A percentile compares a stretch with the other conserved stretches of the same genome.
Evolutionary conservation across 441 rosid species (phyloP).

Genomic region (Arabidopsis hybrid): DNA sequence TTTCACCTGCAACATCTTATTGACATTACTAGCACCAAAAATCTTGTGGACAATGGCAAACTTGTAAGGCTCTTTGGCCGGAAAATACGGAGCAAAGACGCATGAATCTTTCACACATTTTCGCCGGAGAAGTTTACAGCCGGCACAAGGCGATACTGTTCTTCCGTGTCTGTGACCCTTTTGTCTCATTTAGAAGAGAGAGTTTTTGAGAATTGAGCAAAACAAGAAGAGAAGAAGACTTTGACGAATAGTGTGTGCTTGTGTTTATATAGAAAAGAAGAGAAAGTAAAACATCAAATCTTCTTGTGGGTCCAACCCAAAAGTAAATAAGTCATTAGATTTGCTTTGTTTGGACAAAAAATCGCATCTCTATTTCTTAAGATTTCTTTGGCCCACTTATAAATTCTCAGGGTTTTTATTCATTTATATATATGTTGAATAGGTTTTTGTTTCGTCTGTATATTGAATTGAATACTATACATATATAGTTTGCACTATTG

Average conservation of each 20-base stretch:
- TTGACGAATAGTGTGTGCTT: conserved; percentile 34
- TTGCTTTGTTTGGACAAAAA: conserved; percentile 72
- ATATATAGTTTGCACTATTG: conserved; percentile 3
- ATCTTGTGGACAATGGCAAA: conserved; percentile 91
- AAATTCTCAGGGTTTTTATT: conserved; percentile 16
- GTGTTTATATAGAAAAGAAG: conserved; percentile 54
- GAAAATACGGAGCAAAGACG: conserved; percentile 88
- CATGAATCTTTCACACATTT: conserved; percentile 75
- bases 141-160: conserved; percentile 82
- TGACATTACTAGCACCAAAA: conserved; percentile 94
- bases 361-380: conserved; percentile 38
- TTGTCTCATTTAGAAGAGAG: conserved; percentile 30
- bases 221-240: conserved; percentile 35
- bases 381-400: conserved; percentile 41
- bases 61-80: conserved; percentile 84
- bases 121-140: conserved; percentile 88
- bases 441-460: too few relatives aligned
- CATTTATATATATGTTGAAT: conserved; percentile 9
- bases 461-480: too few relatives aligned
- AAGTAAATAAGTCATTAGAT: conserved; percentile 44
- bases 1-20: conserved; percentile 88
- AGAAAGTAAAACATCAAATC: conserved; percentile 52
- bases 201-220: conserved; percentile 23
- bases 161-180: conserved; percentile 58
- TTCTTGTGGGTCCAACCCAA: conserved; percentile 60